Base-by-base conservation (phyloP, 305 asterid species). In the Solanum hybrid region DNA sequence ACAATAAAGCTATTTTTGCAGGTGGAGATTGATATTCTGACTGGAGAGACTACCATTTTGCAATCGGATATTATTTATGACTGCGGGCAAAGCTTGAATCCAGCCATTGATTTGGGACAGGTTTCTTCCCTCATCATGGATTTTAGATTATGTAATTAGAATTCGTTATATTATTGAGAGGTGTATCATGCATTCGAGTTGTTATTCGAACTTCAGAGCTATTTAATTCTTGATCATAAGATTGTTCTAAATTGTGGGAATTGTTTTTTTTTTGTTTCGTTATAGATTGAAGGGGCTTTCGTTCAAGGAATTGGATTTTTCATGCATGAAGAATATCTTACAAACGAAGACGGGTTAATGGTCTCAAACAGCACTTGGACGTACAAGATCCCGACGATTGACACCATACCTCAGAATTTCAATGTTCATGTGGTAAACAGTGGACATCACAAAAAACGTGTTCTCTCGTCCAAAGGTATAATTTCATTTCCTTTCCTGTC, bases 301-400 rank as follows among this genome's bases (percentile, higher is more conserved):
- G 94, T 97, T 5, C 97, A 96, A 94, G 99, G 99, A 26, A 86
- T 97, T 38, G 98, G 98, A 27, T 96, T 94, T 90, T 96, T 94
- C 92, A 95, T 96, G 98, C 94, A 89, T 3, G 98, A 97, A 93
- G 99, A 97, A 76, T 95, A 94, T 93, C 90, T 86, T 17, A 90
- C 93, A 11, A 93, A 95, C 34, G 36, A 87, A 10, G 94, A 96
- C 33, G 99, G 98, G 87, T 72, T 57, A 57, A 57, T 57, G 70
- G 24, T 57, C 70, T 57, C 70, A 57, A 57, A 57, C 24, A 57
- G 24, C 70, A 57, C 70, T 57, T 57, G 70, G 70, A 57, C 1
- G 5, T 57, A 57, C 70, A 20, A 57, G 70, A 57, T 57, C 24
- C 70, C 70, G 2, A 20, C 24, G 10, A 57, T 57, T 57, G 70